phyloP scores from a whole-genome alignment of 2,329 filamentous ascomycete genomes.

The Mycocentrospora acerina region DNA sequence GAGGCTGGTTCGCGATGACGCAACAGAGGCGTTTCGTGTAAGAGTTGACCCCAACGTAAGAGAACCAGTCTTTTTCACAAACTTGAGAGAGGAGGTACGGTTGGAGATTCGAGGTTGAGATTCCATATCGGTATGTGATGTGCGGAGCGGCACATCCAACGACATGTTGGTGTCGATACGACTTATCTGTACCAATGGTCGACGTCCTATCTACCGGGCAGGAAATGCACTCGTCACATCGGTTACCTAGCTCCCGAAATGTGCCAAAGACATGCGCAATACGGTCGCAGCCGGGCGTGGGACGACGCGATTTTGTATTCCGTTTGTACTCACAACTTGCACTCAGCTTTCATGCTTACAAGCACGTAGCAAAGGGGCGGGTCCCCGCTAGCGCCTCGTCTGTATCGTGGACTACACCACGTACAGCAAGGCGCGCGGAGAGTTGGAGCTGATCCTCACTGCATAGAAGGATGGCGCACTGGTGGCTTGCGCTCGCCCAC shows the following conservation, averaged over 20 bases:
- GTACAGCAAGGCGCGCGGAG: slow-evolving; percentile 15
- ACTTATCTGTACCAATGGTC: slow-evolving; percentile 15
- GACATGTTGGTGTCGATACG: slow-evolving; percentile 24
- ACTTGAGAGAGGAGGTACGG: slow-evolving; percentile 14
- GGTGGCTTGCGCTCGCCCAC: slow-evolving; percentile 26
- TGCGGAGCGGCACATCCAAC: slow-evolving; percentile 15
- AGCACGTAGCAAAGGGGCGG: slow-evolving; percentile 11
- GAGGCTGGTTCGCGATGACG: slow-evolving; percentile 3
- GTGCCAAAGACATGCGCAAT: slow-evolving; percentile 8
- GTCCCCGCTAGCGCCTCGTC: slow-evolving; percentile 25
- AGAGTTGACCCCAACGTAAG: slow-evolving; percentile 2
- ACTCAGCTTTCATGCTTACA: slow-evolving; percentile 22
- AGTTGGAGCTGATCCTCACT: slow-evolving; percentile 16
- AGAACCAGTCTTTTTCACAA: slow-evolving; percentile 1
- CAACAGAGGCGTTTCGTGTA: slow-evolving; percentile 9
- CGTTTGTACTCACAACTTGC: slow-evolving; percentile 21
- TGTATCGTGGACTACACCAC: slow-evolving; percentile 27
- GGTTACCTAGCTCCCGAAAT: slow-evolving; percentile 22
- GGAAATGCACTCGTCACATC: slow-evolving; percentile 13
- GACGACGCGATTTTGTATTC: slow-evolving; percentile 24
- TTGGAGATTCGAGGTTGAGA: slow-evolving; percentile 17
- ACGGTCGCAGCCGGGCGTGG: slow-evolving; percentile 16
- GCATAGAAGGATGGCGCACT: slow-evolving; percentile 6
- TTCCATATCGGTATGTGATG: slow-evolving; percentile 13
- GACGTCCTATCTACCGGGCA: slow-evolving; percentile 13